Percentiles rank a stretch among this genome's conserved stretches.
phyloP scores from a whole-genome alignment of 78 protist genomes.

The Dictyostelium intermedium region DNA sequence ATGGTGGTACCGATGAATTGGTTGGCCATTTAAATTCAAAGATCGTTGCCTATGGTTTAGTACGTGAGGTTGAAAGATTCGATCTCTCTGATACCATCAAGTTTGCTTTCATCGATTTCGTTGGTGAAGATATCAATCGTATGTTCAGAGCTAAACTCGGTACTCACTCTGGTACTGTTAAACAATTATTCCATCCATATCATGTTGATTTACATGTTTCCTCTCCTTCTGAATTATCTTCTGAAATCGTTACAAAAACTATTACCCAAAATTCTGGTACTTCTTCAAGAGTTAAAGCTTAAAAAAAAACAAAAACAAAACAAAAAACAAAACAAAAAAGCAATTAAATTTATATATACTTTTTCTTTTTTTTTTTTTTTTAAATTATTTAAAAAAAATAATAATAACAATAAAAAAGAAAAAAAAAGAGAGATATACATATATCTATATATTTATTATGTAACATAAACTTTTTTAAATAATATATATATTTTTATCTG shows the following conservation, averaged over 20 bases:
- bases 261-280: constrained; percentile 58
- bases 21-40: constrained; percentile 12
- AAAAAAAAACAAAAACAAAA: not conserved
- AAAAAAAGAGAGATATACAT: not conserved
- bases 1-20: constrained; percentile 71
- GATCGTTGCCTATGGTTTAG: constrained; percentile 73
- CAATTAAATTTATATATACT: not conserved
- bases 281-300: constrained; percentile 28
- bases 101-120: constrained; percentile 70
- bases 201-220: constrained; percentile 75
- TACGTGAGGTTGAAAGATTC: constrained; percentile 54
- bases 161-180: constrained; percentile 72
- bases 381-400: not conserved
- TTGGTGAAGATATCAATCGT: constrained; percentile 73
- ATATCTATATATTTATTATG: not conserved
- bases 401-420: not conserved
- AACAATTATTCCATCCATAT: constrained; percentile 65
- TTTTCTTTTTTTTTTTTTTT: too few relatives aligned
- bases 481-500: too few relatives aligned
- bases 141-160: constrained; percentile 84
- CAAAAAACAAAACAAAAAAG: not conserved
- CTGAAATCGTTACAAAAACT: constrained; percentile 1
- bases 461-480: not conserved
- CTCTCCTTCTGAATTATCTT: not conserved
- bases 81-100: constrained; percentile 72